Base-by-base conservation (phyloP, 176 grass and related monocot genomes). In the Musa schizocarpa region DNA sequence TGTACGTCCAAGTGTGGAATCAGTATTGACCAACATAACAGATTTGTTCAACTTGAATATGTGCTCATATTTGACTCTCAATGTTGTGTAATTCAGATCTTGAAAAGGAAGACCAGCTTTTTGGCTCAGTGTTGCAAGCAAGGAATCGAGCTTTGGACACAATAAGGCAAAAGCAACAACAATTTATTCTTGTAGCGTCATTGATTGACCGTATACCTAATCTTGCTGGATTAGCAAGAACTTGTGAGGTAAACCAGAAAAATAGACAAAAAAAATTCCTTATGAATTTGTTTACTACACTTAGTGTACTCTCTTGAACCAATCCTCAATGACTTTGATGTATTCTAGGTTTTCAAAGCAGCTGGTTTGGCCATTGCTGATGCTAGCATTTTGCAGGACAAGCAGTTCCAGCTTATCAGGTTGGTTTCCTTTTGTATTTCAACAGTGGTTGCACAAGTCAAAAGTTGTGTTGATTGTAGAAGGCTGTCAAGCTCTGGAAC, bases 331-430 rank as follows among this genome's bases (percentile, higher is more conserved):
- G 14, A 9, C 29, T 51, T 4, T 49, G 10, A 9, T 63, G 13
- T 23, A 65, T 57, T 64, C 54, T 74, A 92, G 88, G 85, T 96
- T 71, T 96, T 97, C 72, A 88, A 85, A 80, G 87, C 79, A 19
- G 62, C 85, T 27, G 81, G 83, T 27, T 78, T 97, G 81, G 80
- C 75, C 23, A 85, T 97, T 64, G 83, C 83, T 52, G 93, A 97
- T 83, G 81, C 61, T 68, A 88, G 87, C 20, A 52, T 97, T 79
- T 62, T 88, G 11, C 79, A 85, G 74, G 93, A 97, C 81, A 97
- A 97, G 69, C 93, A 97, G 71, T 97, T 97, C 74, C 79, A 82
- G n/a, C 85, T 97, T 71, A 97, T 97, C 83, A 92, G 87, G 91
- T 92, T 11, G 65, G 57, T 77, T 51, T 78, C 65, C 73, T 68